Base-by-base conservation (phyloP, 176 grass and related monocot genomes). In the Oryza glaberrima region DNA sequence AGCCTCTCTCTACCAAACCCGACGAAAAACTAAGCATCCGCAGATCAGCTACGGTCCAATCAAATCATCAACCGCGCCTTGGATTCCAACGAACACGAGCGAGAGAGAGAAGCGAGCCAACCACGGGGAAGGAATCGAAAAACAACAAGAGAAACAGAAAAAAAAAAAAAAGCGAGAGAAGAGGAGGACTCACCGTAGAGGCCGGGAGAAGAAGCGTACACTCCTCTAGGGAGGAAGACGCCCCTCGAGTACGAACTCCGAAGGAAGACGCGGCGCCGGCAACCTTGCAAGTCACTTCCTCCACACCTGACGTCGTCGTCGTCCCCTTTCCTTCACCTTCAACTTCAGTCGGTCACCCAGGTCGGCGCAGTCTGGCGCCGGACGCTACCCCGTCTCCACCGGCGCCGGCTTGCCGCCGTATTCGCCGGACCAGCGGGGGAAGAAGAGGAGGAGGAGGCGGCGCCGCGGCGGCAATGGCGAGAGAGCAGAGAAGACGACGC, bases 391-490 rank as follows among this genome's bases (percentile, higher is more conserved):
- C 56, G 15, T 13, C 61, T 19, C 32, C 77, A 44, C 19, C 77
- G 45, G 28, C 85, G 46, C 25, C 77, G 32, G 43, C 60, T 6
- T 4, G 56, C 17, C 11, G 72, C 72, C 82, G 81, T 51, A n/a
- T 30, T 45, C 77, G 10, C 16, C n/a, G 68, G 4, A 3, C 1
- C 5, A 64, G 15, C 46, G 3, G 4, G 0, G 20, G 15, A 49
- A 49, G 25, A 7, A 25, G 11, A 7, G 38, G 11, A 32, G 11
- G 11, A 17, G 38, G 11, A 32, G 69, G 0, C 14, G 38, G 1
- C 7, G 35, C 12, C 7, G 20, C 7, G 35, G n/a, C 7, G 20
- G 71, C 44, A 32, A 52, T 15, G 25, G 25, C 11, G 70, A 25
- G 71, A 44, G 43, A 44, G 43, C 43, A 44, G 43, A 70, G 6